A percentile compares a stretch with the other conserved stretches of the same genome.
These are phyloP conservation scores for Syzygium aromaticum DNA, from an alignment of 345 rosid genomes.

Conservation along the genomic window DNA sequence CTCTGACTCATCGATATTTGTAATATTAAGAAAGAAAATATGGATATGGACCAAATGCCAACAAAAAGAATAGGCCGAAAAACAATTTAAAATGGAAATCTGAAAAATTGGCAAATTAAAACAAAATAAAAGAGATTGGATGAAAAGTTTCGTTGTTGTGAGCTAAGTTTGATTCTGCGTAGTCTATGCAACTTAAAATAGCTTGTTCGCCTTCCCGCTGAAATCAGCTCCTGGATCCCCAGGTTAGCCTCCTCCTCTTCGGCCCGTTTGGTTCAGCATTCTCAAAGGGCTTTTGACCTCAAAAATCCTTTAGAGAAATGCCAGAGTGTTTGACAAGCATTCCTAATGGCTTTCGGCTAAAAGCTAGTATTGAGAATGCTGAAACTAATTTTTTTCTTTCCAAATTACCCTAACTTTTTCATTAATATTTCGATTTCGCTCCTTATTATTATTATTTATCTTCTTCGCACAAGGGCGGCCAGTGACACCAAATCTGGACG, in stretches of 20 bases:
- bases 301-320: too few species aligned
- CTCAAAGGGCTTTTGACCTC: too few species aligned
- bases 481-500: too few species aligned
- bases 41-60: not conserved
- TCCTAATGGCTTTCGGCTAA: too few species aligned
- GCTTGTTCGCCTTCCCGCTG: constrained; percentile 53
- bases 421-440: too few species aligned
- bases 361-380: too few species aligned
- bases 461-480: too few species aligned
- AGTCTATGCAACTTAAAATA: not conserved
- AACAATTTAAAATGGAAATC: not conserved
- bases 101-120: not conserved
- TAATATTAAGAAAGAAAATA: not conserved
- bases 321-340: too few species aligned
- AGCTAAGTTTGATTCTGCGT: not conserved
- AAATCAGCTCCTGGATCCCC: constrained; percentile 58
- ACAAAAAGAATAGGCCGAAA: not conserved
- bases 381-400: not conserved
- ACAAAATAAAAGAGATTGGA: not conserved
- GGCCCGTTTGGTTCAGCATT: too few species aligned
- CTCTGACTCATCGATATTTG: not conserved
- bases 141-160: not conserved
- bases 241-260: constrained; percentile 19
- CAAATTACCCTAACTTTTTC: too few species aligned
- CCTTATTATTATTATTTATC: too few species aligned